These are phyloP conservation scores for Diaporthe longicolla DNA, from an alignment of 2,329 filamentous ascomycete genomes.

Conservation along the genomic window DNA sequence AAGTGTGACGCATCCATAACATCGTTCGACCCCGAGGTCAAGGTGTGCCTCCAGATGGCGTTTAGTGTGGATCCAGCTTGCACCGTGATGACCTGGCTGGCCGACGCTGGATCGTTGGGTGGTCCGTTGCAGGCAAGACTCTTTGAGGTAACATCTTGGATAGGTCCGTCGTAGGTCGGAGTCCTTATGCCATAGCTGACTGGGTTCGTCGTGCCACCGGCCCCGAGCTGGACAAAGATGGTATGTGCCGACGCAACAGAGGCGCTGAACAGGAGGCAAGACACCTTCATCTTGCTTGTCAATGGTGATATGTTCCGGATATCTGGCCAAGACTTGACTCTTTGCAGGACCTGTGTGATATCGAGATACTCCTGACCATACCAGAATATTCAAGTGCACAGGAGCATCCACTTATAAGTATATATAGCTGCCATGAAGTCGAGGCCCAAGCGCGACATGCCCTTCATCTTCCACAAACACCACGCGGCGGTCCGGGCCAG, in stretches of 20 bases:
- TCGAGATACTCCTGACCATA: background rate
- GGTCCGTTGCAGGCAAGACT: slow-evolving; percentile 70
- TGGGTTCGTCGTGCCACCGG: slow-evolving; percentile 57
- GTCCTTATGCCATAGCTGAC: slow-evolving; percentile 59
- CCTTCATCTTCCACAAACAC: background rate
- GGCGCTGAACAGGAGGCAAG: slow-evolving; percentile 42
- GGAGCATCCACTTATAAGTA: background rate
- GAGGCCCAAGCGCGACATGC: background rate
- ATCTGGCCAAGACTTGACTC: background rate
- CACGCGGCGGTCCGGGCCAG: slow-evolving; percentile 23
- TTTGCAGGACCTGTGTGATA: background rate
- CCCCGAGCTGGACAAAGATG: slow-evolving; percentile 63
- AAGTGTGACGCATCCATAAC: slow-evolving; percentile 70
- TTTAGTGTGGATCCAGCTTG: slow-evolving; percentile 64
- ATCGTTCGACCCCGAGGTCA: slow-evolving; percentile 62
- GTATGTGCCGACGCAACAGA: slow-evolving; percentile 61
- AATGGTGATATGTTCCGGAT: background rate
- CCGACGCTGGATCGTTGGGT: slow-evolving; percentile 65
- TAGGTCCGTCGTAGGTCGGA: slow-evolving; percentile 69
- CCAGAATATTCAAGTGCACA: no score
- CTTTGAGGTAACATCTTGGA: slow-evolving; percentile 68
- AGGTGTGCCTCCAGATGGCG: slow-evolving; percentile 70
- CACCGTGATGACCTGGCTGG: slow-evolving; percentile 64
- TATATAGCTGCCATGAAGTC: slow-evolving; percentile 8
- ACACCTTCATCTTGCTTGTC: slow-evolving; percentile 19